phyloP scores from a whole-genome alignment of 805 yeast genomes.

The Ogataea polymorpha region DNA sequence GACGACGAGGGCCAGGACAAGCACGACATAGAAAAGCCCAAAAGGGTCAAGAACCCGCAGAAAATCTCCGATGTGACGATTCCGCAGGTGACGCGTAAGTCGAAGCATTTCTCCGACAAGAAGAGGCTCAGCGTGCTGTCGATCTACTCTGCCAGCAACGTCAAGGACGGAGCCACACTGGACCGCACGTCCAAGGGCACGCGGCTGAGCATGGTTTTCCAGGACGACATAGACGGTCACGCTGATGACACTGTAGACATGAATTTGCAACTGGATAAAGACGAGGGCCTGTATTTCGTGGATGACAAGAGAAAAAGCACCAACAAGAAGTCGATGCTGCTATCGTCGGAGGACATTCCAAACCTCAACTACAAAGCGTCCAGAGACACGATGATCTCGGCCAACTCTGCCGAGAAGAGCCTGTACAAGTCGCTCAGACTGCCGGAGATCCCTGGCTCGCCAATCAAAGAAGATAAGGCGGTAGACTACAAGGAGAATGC shows the following conservation, averaged over 20 bases:
- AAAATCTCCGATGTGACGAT: constrained; percentile 60
- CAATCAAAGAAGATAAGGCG: constrained; percentile 30
- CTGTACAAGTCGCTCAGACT: constrained; percentile 46
- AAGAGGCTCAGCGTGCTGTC: constrained; percentile 73
- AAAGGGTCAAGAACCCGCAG: constrained; percentile 38
- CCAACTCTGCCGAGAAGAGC: constrained; percentile 33
- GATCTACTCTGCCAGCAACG: constrained; percentile 59
- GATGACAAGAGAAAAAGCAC: constrained; percentile 28
- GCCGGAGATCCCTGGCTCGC: constrained; percentile 45
- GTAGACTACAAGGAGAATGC: constrained; percentile 21
- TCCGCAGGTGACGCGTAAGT: constrained; percentile 69
- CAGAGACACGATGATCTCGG: constrained; percentile 43
- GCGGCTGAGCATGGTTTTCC: constrained; percentile 29
- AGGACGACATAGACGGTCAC: constrained; percentile 22
- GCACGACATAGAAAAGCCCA: constrained; percentile 11
- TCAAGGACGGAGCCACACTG: constrained; percentile 12
- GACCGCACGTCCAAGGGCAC: constrained; percentile 23
- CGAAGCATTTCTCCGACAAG: constrained; percentile 57
- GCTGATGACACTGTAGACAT: constrained; percentile 25
- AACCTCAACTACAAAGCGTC: constrained; percentile 26
- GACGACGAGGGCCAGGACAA: constrained; percentile 4
- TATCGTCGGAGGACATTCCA: constrained; percentile 20
- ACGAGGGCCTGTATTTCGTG: constrained; percentile 32
- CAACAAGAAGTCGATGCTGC: constrained; percentile 29
- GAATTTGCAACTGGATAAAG: constrained; percentile 15